A percentile compares a stretch with the other conserved stretches of the same genome.
phyloP scores from a whole-genome alignment of 2,329 filamentous ascomycete species.

The Diplocarpon mali region DNA sequence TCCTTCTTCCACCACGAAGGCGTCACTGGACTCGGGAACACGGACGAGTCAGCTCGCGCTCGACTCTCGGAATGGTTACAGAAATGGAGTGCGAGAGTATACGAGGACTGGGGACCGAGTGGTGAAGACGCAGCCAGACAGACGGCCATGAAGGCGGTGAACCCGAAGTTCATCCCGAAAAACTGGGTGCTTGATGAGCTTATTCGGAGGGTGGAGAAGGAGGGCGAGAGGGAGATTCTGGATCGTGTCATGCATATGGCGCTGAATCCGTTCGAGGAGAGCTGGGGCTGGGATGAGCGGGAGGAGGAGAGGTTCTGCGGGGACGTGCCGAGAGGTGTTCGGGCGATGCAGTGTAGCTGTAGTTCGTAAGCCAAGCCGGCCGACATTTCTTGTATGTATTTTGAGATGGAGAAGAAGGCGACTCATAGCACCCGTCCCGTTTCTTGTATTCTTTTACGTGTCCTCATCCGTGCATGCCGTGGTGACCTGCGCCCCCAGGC shows the following conservation, averaged over 20 bases:
- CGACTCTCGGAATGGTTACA: conserved; percentile 70
- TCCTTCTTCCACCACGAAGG: conserved; percentile 75
- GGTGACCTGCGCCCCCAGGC: too few species aligned
- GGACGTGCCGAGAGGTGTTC: conserved; percentile 67
- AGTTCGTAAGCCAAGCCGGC: conserved; percentile 52
- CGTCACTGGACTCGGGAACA: conserved; percentile 42
- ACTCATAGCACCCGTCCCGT: neutral
- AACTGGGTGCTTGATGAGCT: conserved; percentile 91
- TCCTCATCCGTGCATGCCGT: too few species aligned
- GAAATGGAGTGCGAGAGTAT: conserved; percentile 60
- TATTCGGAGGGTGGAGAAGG: conserved; percentile 78
- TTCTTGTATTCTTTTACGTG: neutral
- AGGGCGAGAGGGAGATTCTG: conserved; percentile 69
- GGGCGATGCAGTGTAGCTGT: conserved; percentile 90
- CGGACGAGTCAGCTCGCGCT: conserved; percentile 52
- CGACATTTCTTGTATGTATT: neutral
- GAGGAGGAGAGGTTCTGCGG: conserved; percentile 78
- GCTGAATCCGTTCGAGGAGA: conserved; percentile 72
- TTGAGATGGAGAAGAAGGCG: too few species aligned
- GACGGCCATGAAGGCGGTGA: conserved; percentile 69
- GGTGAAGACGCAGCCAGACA: conserved; percentile 51
- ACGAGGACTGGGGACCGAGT: conserved; percentile 63
- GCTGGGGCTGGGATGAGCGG: conserved; percentile 56
- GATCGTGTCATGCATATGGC: conserved; percentile 71
- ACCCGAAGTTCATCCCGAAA: conserved; percentile 85